phyloP scores from a whole-genome alignment of 2,329 filamentous ascomycete genomes.

The Neurospora crassa region DNA sequence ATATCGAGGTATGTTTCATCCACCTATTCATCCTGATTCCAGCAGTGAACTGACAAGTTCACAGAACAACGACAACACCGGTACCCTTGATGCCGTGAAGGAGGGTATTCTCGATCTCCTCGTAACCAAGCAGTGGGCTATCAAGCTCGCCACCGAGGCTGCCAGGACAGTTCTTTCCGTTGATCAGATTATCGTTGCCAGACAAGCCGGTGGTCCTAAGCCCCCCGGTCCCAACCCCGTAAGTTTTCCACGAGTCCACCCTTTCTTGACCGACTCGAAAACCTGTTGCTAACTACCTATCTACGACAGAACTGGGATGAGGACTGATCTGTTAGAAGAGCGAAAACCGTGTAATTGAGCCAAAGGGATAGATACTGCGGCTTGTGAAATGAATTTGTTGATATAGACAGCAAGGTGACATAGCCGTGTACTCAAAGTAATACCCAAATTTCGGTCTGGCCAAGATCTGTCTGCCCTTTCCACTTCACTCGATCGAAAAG shows the following conservation, averaged over 20 bases:
- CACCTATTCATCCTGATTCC: neutral
- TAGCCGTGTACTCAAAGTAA: neutral
- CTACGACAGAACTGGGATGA: constrained; percentile 46
- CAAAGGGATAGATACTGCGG: neutral
- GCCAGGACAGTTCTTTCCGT: constrained; percentile 90
- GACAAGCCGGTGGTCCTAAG: constrained; percentile 95
- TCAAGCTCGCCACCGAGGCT: constrained; percentile 91
- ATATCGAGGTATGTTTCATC: constrained; percentile 59
- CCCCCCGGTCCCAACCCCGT: constrained; percentile 81
- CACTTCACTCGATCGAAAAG: neutral
- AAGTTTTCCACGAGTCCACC: neutral
- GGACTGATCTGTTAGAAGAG: constrained; percentile 32
- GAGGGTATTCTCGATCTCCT: constrained; percentile 88
- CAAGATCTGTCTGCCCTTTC: neutral
- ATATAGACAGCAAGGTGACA: constrained; percentile 2
- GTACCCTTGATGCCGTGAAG: constrained; percentile 75
- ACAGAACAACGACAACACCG: constrained; percentile 66
- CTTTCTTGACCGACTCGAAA: neutral
- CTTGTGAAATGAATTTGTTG: constrained; percentile 2
- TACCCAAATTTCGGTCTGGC: neutral
- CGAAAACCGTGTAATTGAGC: neutral
- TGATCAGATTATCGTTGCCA: constrained; percentile 97
- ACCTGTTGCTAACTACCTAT: neutral
- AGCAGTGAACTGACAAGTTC: constrained; percentile 12
- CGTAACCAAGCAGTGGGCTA: constrained; percentile 90